These are phyloP conservation scores for Cytospora piceicola DNA, from an alignment of 2,329 filamentous ascomycete species.

Conservation along the genomic window DNA sequence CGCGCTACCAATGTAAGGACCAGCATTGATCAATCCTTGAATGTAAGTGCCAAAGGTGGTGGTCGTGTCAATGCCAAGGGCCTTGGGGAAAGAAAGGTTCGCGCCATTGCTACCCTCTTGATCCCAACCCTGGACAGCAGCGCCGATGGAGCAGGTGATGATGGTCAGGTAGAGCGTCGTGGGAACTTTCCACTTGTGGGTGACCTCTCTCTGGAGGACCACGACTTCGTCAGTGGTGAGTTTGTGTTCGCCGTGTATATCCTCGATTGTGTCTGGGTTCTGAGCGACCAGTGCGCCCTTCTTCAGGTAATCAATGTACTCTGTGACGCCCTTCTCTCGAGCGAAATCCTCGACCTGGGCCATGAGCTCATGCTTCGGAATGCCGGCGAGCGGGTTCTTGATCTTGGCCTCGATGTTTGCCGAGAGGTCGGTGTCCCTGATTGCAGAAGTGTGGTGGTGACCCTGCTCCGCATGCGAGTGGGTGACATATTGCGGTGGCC, in stretches of 20 bases:
- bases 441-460: slow-evolving; percentile 14
- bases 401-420: slow-evolving; percentile 52
- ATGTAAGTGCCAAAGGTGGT: slow-evolving; percentile 56
- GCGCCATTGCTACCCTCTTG: slow-evolving; percentile 54
- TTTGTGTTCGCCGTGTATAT: slow-evolving; percentile 43
- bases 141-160: slow-evolving; percentile 56
- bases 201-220: slow-evolving; percentile 64
- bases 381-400: slow-evolving; percentile 53
- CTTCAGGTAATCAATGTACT: slow-evolving; percentile 51
- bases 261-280: slow-evolving; percentile 51
- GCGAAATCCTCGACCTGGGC: slow-evolving; percentile 59
- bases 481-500: slow-evolving; percentile 14
- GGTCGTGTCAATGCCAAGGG: slow-evolving; percentile 47
- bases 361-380: slow-evolving; percentile 56
- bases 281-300: slow-evolving; percentile 41
- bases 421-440: slow-evolving; percentile 47
- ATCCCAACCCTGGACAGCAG: slow-evolving; percentile 56
- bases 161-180: slow-evolving; percentile 63
- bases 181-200: slow-evolving; percentile 72
- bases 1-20: slow-evolving; percentile 46
- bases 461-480: slow-evolving; percentile 30
- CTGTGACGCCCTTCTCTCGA: slow-evolving; percentile 48
- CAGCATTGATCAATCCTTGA: slow-evolving; percentile 61
- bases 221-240: slow-evolving; percentile 56
- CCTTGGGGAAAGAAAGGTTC: slow-evolving; percentile 50